Evolutionary conservation across 495 filamentous ascomycete species (phyloP).

Genomic region (Lasiosphaeria hispida): DNA sequence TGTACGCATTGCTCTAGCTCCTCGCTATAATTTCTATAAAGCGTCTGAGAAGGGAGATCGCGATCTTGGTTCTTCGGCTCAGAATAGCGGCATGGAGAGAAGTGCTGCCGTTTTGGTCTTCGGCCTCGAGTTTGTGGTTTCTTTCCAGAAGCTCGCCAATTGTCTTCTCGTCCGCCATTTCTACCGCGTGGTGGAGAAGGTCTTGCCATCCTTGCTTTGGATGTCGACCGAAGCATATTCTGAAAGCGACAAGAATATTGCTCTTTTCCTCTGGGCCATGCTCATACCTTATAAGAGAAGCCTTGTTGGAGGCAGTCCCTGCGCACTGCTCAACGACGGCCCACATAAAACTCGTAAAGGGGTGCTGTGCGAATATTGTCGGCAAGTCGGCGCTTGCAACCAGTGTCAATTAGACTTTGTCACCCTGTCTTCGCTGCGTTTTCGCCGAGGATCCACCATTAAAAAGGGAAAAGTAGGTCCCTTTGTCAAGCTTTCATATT

Average conservation of each 20-base stretch:
- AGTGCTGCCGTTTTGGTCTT: neutral
- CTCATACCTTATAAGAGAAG: neutral
- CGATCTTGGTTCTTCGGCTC: neutral
- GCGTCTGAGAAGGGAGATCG: neutral
- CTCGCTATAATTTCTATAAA: too few species aligned
- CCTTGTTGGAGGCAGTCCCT: neutral
- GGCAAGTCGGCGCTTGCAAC: neutral
- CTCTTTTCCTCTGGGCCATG: neutral
- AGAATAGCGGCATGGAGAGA: neutral
- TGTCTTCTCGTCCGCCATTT: neutral
- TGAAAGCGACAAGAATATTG: neutral
- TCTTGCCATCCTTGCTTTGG: neutral
- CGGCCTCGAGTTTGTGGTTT: neutral
- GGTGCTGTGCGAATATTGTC: neutral
- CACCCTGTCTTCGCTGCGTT: too few species aligned
- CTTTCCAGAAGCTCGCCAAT: neutral
- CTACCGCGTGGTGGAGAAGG: neutral
- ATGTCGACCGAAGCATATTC: neutral
- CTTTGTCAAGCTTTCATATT: too few species aligned
- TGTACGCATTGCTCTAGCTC: neutral
- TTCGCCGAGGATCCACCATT: too few species aligned
- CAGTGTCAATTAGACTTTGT: neutral
- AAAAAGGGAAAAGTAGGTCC: too few species aligned
- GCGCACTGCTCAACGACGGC: neutral
- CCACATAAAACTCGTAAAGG: slow-evolving; percentile 4